phyloP scores from a whole-genome alignment of 164 flowering plant species.

The Chimonanthus praecox region DNA sequence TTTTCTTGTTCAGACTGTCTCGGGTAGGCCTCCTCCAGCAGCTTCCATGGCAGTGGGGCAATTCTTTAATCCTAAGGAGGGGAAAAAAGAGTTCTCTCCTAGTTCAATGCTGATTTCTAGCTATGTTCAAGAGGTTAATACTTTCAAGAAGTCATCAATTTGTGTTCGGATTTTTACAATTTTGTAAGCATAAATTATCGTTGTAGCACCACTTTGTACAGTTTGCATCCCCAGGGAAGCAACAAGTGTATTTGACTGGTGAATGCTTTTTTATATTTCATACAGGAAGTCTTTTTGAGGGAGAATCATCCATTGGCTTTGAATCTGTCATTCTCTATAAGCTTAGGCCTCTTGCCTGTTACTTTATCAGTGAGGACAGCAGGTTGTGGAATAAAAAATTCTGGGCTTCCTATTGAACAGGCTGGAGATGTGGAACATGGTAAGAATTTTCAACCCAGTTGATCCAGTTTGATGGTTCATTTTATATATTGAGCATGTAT shows the following conservation, averaged over 20 bases:
- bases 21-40: slow-evolving; percentile 98
- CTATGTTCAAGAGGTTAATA: slow-evolving; percentile 51
- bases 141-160: slow-evolving; percentile 13
- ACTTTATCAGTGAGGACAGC: slow-evolving; percentile 56
- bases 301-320: slow-evolving; percentile 90
- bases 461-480: not conserved
- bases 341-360: slow-evolving; percentile 90
- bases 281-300: slow-evolving; percentile 64
- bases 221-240: not conserved
- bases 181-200: slow-evolving; percentile 5
- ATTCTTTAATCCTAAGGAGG: slow-evolving; percentile 82
- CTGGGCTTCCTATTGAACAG: slow-evolving; percentile 66
- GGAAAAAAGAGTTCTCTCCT: slow-evolving; percentile 49
- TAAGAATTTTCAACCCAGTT: slow-evolving; percentile 20
- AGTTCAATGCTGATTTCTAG: slow-evolving; percentile 48
- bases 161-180: slow-evolving; percentile 9
- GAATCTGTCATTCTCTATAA: slow-evolving; percentile 65
- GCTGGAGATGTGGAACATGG: slow-evolving; percentile 64
- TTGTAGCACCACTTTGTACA: not conserved
- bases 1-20: slow-evolving; percentile 58
- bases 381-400: slow-evolving; percentile 80
- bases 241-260: slow-evolving; percentile 7
- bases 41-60: slow-evolving; percentile 99
- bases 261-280: slow-evolving; percentile 12
- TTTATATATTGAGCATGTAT: not conserved